Evolutionary conservation across 2,329 filamentous ascomycete species (phyloP).

Genomic region (Scedosporium aurantiacum): DNA sequence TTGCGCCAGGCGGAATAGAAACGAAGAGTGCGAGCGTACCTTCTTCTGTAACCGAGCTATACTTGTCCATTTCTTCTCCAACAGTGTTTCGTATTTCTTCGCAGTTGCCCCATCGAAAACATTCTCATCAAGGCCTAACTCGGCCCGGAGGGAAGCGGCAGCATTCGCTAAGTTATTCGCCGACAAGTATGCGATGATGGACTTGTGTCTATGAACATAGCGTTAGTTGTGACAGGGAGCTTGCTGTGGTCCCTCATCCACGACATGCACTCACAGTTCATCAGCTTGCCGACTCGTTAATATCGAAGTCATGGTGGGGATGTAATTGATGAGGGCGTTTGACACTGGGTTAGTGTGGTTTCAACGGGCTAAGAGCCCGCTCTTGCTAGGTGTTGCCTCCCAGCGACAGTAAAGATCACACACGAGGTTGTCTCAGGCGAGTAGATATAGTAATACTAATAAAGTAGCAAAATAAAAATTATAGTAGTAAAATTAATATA

Average conservation of each 20-base stretch:
- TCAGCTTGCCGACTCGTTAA: slow-evolving; percentile 74
- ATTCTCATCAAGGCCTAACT: slow-evolving; percentile 60
- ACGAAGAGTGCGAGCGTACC: slow-evolving; percentile 33
- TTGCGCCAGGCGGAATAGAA: slow-evolving; percentile 2
- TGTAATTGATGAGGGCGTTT: too few relatives aligned
- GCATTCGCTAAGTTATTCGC: slow-evolving; percentile 60
- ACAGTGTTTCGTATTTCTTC: slow-evolving; percentile 86
- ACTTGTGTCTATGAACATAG: slow-evolving; percentile 61
- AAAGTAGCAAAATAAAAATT: too few relatives aligned
- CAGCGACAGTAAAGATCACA: too few relatives aligned
- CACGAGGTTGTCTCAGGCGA: too few relatives aligned
- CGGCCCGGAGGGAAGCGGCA: slow-evolving; percentile 62
- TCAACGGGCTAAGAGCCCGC: too few relatives aligned
- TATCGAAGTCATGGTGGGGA: slow-evolving; percentile 20
- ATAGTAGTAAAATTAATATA: too few relatives aligned
- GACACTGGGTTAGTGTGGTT: too few relatives aligned
- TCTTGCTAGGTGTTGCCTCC: too few relatives aligned
- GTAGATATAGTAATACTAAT: too few relatives aligned
- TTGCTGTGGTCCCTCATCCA: not conserved
- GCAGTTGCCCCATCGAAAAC: slow-evolving; percentile 67
- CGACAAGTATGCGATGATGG: slow-evolving; percentile 79
- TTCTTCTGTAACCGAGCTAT: slow-evolving; percentile 93
- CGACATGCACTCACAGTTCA: slow-evolving; percentile 57
- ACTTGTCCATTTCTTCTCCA: slow-evolving; percentile 99
- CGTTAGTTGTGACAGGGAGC: not conserved